Percentiles rank a stretch among this genome's conserved stretches.
These are phyloP conservation scores for Medicago lupulina DNA, from an alignment of 306 rosid genomes.

Conservation along the genomic window DNA sequence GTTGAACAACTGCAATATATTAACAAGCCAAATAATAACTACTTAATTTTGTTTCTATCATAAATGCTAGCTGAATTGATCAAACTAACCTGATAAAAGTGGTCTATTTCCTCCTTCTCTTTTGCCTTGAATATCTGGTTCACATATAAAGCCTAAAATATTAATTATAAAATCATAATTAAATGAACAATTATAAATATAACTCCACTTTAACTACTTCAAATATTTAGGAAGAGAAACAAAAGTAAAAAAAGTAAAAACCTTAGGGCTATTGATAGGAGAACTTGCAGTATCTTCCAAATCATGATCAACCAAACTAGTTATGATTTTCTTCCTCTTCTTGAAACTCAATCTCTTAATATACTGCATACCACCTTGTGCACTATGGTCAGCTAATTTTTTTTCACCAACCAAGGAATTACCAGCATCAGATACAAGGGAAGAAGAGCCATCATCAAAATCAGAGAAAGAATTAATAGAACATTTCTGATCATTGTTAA, in stretches of 20 bases:
- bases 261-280: conserved; percentile 80
- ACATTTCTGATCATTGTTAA: conserved; percentile 29
- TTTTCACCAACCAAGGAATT: neutral
- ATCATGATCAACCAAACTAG: conserved; percentile 60
- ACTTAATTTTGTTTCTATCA: neutral
- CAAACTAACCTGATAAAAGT: conserved; percentile 50
- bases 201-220: neutral
- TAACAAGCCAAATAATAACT: neutral
- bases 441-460: conserved; percentile 33
- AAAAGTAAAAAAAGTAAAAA: neutral
- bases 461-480: conserved; percentile 39
- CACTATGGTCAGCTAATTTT: conserved; percentile 15
- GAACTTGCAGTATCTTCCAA: conserved; percentile 95
- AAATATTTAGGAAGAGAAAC: too few relatives aligned
- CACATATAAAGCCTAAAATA: conserved; percentile 42
- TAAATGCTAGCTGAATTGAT: conserved; percentile 24
- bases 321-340: conserved; percentile 58
- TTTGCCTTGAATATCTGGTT: conserved; percentile 39
- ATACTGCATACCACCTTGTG: conserved; percentile 8
- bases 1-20: neutral
- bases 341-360: conserved; percentile 46
- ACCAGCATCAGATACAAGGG: conserved; percentile 53
- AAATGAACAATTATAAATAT: neutral
- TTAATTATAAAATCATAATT: neutral
- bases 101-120: conserved; percentile 20